Percentiles rank a stretch among this genome's conserved stretches.
These are phyloP conservation scores for Huntiella omanensis DNA, from an alignment of 2,329 filamentous ascomycete genomes.

Conservation along the genomic window DNA sequence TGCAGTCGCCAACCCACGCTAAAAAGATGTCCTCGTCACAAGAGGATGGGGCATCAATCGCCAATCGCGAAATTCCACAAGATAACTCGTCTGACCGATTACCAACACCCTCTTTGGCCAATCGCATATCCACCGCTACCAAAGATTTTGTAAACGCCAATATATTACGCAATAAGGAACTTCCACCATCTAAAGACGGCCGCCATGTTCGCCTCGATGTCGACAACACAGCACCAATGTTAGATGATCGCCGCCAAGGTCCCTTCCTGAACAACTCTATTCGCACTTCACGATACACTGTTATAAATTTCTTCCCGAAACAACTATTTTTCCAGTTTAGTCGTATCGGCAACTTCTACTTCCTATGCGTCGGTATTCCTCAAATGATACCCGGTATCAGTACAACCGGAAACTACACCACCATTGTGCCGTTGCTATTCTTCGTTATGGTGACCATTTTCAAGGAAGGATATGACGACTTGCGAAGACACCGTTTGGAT, in stretches of 20 bases:
- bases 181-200: slow-evolving; percentile 56
- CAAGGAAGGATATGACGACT: slow-evolving; percentile 79
- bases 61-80: slow-evolving; percentile 6
- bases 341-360: slow-evolving; percentile 73
- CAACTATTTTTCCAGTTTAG: slow-evolving; percentile 75
- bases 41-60: slow-evolving; percentile 9
- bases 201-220: slow-evolving; percentile 26
- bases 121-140: neutral
- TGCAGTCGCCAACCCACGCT: slow-evolving; percentile 5
- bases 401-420: slow-evolving; percentile 58
- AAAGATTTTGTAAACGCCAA: slow-evolving; percentile 21
- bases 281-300: slow-evolving; percentile 63
- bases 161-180: slow-evolving; percentile 44
- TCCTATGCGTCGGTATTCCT: slow-evolving; percentile 64
- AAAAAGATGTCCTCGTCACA: slow-evolving; percentile 10
- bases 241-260: slow-evolving; percentile 31
- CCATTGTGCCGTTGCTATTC: slow-evolving; percentile 53
- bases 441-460: slow-evolving; percentile 64
- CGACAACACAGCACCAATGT: slow-evolving; percentile 22
- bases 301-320: slow-evolving; percentile 70
- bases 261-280: slow-evolving; percentile 44
- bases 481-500: slow-evolving; percentile 60
- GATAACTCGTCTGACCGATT: neutral
- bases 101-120: neutral
- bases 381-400: slow-evolving; percentile 62